A percentile compares a stretch with the other conserved stretches of the same genome.
These are phyloP conservation scores for Ogataea dorogensis DNA, from an alignment of 805 yeast genomes.

Conservation along the genomic window DNA sequence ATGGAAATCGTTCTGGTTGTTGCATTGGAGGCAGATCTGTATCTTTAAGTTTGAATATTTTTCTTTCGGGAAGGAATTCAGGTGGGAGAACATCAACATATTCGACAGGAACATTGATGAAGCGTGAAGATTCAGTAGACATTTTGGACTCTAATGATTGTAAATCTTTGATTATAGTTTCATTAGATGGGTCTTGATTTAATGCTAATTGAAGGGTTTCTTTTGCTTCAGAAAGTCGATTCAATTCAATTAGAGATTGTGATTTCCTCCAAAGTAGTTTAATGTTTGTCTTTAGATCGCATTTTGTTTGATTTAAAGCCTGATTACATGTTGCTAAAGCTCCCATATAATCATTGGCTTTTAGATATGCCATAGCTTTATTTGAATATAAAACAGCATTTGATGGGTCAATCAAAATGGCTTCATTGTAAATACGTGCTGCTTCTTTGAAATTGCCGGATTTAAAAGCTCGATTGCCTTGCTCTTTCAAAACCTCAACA, in stretches of 20 bases:
- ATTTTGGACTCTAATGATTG: slow-evolving; percentile 1
- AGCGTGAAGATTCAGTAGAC: background rate
- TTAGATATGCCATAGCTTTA: slow-evolving; percentile 62
- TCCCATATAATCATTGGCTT: slow-evolving; percentile 45
- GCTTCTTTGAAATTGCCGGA: slow-evolving; percentile 48
- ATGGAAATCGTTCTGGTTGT: slow-evolving; percentile 16
- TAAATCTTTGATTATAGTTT: slow-evolving; percentile 9
- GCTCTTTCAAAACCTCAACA: slow-evolving; percentile 35
- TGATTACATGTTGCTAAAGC: slow-evolving; percentile 49
- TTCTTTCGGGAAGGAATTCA: slow-evolving; percentile 2
- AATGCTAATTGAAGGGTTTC: slow-evolving; percentile 33
- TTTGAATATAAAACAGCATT: slow-evolving; percentile 65
- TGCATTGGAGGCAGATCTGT: slow-evolving; percentile 36
- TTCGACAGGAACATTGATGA: slow-evolving; percentile 9
- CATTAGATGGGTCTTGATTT: slow-evolving; percentile 9
- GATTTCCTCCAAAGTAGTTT: slow-evolving; percentile 57
- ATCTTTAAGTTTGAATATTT: slow-evolving; percentile 19
- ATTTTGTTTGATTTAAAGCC: slow-evolving; percentile 39
- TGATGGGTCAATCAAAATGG: slow-evolving; percentile 46
- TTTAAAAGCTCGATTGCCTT: slow-evolving; percentile 56
- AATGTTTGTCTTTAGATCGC: slow-evolving; percentile 34
- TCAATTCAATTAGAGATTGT: slow-evolving; percentile 36
- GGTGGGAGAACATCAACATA: slow-evolving; percentile 8
- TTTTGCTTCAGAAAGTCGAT: slow-evolving; percentile 30
- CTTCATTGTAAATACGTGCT: slow-evolving; percentile 51